Conservation (phyloP, 2,329 filamentous ascomycete genomes). For the Dactylellina haptotyla region DNA sequence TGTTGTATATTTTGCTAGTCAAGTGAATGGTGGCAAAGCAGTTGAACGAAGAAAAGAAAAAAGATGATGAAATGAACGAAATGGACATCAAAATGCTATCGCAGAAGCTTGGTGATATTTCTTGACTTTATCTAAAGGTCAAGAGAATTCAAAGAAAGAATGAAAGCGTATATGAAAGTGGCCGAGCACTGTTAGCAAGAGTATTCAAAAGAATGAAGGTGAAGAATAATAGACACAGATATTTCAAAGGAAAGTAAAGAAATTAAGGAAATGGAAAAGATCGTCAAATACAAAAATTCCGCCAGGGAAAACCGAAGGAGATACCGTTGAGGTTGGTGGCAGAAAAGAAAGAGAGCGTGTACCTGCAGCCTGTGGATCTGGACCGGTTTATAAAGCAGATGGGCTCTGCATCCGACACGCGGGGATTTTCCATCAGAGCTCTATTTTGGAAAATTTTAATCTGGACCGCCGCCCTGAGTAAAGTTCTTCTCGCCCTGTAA, state of each 20-base stretch:
- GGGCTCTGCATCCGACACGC: not conserved
- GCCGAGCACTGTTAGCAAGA: conserved; percentile 2
- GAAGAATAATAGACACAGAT: not conserved
- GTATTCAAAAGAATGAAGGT: not conserved
- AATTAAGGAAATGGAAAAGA: conserved; percentile 22
- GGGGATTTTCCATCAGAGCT: not conserved
- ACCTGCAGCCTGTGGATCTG: not conserved
- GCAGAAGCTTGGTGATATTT: no score
- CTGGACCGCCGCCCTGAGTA: not conserved
- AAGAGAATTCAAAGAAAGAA: conserved; percentile 1
- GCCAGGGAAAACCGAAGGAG: conserved; percentile 3
- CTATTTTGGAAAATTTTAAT: not conserved
- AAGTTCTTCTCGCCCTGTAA: not conserved
- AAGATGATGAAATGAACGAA: not conserved
- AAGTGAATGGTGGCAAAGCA: conserved; percentile 3
- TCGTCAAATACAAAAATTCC: conserved; percentile 15
- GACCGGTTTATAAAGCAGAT: conserved; percentile 6
- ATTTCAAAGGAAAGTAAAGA: conserved; percentile 2
- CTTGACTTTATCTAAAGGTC: not conserved
- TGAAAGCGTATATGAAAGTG: conserved; percentile 6
- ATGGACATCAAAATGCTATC: not conserved
- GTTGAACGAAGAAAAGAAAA: not conserved
- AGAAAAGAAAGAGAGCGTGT: not conserved
- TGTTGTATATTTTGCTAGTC: conserved; percentile 42
- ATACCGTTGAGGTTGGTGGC: not conserved